Evolutionary conservation across 805 yeast genomes (phyloP), one percentile per base, ranked within the genome.

Genomic region (Blastobotrys terrestris): DNA sequence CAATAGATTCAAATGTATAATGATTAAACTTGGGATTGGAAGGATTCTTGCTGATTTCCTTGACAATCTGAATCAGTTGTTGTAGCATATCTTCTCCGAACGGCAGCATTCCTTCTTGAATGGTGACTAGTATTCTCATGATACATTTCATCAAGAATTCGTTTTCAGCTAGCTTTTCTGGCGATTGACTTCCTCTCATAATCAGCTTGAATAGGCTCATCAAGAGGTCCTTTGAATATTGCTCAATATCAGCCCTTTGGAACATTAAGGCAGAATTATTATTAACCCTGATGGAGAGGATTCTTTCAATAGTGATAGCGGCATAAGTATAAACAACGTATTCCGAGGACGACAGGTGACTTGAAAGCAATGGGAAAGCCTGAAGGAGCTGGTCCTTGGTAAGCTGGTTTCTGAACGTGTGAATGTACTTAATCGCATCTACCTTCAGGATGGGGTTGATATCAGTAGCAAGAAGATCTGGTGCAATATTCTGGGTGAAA

Each of bases 21-120:
- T 94, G 99, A 4, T 90, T 80, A 64, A 94, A 94, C 61, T 84
- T 81, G 44, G 99, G 99, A 69, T 94, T 94, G 3, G 98, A 87
- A 3, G 99, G 99, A 63, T 94, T 94, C 60, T 82, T 83, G 20
- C 90, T 74, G 52, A 91, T 89, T 14, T 81, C 79, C 14, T 75
- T 76, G 48, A 91, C 75, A 47, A 94, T 86, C 49, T 77, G 73
- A 45, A 91, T 69, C 44, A 92, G 72, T 64, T 91, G 91, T 35
- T 77, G 75, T 39, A 88, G 72, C n/a, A 87, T 64, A 16, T 56
- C 49, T 2, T 56, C 62, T 2, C 69, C 67, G 49, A 65, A 67
- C 2, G 68, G 65, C 5, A 43, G 5, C 18, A 63, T 62, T 6
- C 68, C 61, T 0, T 81, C 70, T 57, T 86, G 87, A 60, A 86